These are phyloP conservation scores for Rhizophora mangle DNA, from an alignment of 345 rosid species.

Conservation along the genomic window DNA sequence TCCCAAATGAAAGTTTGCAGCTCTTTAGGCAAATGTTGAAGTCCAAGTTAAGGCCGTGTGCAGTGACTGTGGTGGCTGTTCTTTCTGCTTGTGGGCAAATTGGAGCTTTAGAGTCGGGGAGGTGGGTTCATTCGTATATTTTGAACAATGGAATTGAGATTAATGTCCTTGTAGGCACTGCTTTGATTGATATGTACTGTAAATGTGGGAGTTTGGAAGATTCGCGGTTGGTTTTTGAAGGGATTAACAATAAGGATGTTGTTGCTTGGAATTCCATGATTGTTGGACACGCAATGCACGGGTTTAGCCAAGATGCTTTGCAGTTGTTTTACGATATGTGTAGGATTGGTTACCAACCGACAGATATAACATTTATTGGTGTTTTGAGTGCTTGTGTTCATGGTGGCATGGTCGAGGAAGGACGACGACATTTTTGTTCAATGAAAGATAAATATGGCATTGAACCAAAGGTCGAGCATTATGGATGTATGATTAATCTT, in stretches of 20 bases:
- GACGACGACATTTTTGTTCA: constrained; percentile 13
- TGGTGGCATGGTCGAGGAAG: constrained; percentile 21
- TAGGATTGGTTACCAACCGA: constrained; percentile 16
- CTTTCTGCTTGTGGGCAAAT: constrained; percentile 75
- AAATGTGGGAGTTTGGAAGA: constrained; percentile 54
- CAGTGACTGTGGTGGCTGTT: constrained; percentile 50
- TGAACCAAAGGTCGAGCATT: constrained; percentile 27
- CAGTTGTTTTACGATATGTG: constrained; percentile 20
- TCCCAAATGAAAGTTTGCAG: constrained; percentile 43
- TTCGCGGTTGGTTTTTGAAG: constrained; percentile 23
- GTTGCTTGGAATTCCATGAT: constrained; percentile 28
- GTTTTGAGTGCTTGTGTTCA: constrained; percentile 23
- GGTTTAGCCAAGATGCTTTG: constrained; percentile 20
- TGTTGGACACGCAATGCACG: constrained; percentile 21
- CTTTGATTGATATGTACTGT: constrained; percentile 73
- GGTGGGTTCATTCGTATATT: constrained; percentile 65
- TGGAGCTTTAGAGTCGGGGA: constrained; percentile 68
- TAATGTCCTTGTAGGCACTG: constrained; percentile 43
- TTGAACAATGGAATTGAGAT: constrained; percentile 31
- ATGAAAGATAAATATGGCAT: constrained; percentile 22
- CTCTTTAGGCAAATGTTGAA: constrained; percentile 52
- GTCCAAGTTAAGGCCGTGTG: constrained; percentile 45
- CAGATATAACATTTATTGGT: constrained; percentile 24
- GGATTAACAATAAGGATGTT: constrained; percentile 19
- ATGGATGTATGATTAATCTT: constrained; percentile 28